Evolutionary conservation across 805 yeast species (phyloP), one percentile per base, ranked within the genome.

Genomic region (Dipodascus albidus): DNA sequence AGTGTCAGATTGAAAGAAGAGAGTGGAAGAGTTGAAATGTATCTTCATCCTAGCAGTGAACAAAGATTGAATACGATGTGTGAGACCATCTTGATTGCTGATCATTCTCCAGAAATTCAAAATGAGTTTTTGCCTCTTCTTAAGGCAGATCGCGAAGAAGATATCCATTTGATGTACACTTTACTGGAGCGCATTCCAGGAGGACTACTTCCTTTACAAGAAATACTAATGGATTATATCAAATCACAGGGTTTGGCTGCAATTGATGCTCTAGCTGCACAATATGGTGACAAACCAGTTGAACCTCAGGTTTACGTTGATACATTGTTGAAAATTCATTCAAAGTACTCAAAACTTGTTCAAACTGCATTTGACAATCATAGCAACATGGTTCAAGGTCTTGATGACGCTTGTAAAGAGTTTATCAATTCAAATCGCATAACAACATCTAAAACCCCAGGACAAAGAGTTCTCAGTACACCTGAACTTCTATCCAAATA

Each of bases 401-500:
- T 93, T 59, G 98, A 93, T 65, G 80, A 79, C 59, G 97, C 97
- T 1, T 91, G 96, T 61, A 81, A 85, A 55, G 74, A 78, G 38
- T 90, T 85, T 62, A 87, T 95, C 62, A 93, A 93, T 69, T 75
- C 73, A 53, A 93, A 95, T 63, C 73, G 80, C 17, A 82, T 89
- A 66, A 96, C 97, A 24, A 57, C 60, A 23, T 77, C 82, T 6
- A 63, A 65, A 41, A 65, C 72, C 1, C 58, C 57, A 3, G 50
- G 54, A 35, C 52, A 57, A 35, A 56, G 66, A 8, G 67, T 69
- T 48, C 85, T 96, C n/a, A 83, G 78, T 63, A 89, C 98, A 0
- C 96, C 98, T 0, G 98, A 95, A 61, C 75, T 87, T 60, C 75
- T 95, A 61, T 97, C 98, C 3, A 82, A 82, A 65, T 93, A 88